A percentile compares a stretch with the other conserved stretches of the same genome.
These are phyloP conservation scores for Phoenix roebelenii DNA, from an alignment of 176 grass and related monocot genomes.

Conservation along the genomic window DNA sequence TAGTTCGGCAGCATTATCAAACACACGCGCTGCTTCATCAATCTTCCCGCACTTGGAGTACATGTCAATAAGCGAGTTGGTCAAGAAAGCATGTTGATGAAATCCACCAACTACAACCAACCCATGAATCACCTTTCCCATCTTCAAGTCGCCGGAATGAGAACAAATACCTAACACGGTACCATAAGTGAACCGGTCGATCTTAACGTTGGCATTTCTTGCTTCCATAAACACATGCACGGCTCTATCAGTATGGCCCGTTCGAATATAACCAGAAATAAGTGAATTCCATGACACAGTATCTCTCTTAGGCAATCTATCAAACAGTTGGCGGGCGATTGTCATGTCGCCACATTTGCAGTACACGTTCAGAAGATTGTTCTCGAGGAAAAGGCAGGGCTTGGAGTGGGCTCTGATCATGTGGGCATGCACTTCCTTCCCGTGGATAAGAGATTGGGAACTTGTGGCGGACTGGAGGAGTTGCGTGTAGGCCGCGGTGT, in stretches of 20 bases:
- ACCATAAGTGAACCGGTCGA: conserved; percentile 45
- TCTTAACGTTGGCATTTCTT: conserved; percentile 4
- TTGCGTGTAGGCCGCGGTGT: conserved; percentile 19
- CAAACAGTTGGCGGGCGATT: conserved; percentile 37
- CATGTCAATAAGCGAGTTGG: conserved; percentile 57
- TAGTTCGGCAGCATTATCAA: conserved; percentile 20
- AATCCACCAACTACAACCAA: conserved; percentile 28
- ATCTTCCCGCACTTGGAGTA: conserved; percentile 48
- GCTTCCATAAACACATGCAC: conserved; percentile 24
- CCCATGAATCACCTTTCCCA: conserved; percentile 41
- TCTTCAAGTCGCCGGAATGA: conserved; percentile 1
- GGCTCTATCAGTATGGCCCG: neutral
- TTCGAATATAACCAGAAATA: conserved; percentile 35
- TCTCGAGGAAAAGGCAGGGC: conserved; percentile 39
- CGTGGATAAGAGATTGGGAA: conserved; percentile 9
- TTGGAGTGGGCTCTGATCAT: conserved; percentile 16
- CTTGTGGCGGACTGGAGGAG: conserved; percentile 32
- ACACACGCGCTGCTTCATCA: conserved; percentile 26
- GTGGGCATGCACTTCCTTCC: conserved; percentile 39
- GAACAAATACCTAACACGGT: conserved; percentile 34
- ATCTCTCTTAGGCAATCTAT: conserved; percentile 28
- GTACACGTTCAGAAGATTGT: conserved; percentile 43
- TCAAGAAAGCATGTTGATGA: conserved; percentile 22
- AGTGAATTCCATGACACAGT: conserved; percentile 57
- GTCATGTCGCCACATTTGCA: conserved; percentile 18